phyloP scores from a whole-genome alignment of 2,329 filamentous ascomycete genomes.

The Alternaria triticimaculans region DNA sequence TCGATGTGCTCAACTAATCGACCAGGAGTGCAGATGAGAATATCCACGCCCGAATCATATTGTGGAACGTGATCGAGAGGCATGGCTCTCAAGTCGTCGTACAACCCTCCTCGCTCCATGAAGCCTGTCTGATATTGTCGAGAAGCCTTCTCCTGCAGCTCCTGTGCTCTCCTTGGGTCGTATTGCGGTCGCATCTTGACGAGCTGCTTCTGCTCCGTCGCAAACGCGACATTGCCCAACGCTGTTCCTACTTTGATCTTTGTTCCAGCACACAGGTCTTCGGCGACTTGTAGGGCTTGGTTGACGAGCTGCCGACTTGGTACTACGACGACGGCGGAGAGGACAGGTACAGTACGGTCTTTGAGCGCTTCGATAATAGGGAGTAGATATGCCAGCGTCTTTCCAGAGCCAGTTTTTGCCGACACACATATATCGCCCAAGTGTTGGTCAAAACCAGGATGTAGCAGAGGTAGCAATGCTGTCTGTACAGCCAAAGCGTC shows the following conservation, averaged over 20 bases:
- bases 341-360: constrained; percentile 65
- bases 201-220: constrained; percentile 66
- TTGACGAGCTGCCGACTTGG: constrained; percentile 89
- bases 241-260: constrained; percentile 81
- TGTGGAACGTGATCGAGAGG: constrained; percentile 69
- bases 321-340: constrained; percentile 84
- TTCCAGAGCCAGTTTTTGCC: constrained; percentile 93
- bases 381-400: constrained; percentile 89
- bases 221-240: constrained; percentile 78
- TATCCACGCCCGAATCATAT: constrained; percentile 77
- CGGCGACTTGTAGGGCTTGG: constrained; percentile 81
- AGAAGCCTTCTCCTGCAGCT: constrained; percentile 52
- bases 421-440: constrained; percentile 85
- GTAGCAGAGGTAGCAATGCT: constrained; percentile 78
- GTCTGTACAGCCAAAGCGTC: constrained; percentile 82
- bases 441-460: constrained; percentile 67
- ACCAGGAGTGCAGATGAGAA: constrained; percentile 90
- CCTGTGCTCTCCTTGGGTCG: constrained; percentile 66
- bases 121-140: constrained; percentile 39
- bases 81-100: constrained; percentile 48
- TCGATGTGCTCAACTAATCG: constrained; percentile 89
- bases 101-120: constrained; percentile 46
- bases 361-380: constrained; percentile 82
- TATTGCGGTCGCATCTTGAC: constrained; percentile 67
- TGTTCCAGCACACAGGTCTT: constrained; percentile 73